phyloP scores from a whole-genome alignment of 2,329 filamentous ascomycete species.

The Pseudocercospora eumusae region DNA sequence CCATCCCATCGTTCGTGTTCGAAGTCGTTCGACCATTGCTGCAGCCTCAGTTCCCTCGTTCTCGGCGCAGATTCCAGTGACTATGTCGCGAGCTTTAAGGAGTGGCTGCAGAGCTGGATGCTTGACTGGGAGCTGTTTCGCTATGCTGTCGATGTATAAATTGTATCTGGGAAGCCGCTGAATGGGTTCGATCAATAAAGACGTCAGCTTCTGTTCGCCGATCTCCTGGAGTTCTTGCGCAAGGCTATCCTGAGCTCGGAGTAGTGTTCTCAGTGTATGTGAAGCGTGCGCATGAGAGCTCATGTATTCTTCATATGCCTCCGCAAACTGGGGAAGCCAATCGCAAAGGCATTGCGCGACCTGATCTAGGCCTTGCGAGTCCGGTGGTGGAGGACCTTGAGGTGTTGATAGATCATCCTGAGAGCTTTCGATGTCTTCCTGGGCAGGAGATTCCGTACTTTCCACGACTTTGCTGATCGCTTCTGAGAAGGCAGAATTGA shows the following conservation, averaged over 20 bases:
- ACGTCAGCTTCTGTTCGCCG: slow-evolving; percentile 87
- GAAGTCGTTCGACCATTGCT: slow-evolving; percentile 69
- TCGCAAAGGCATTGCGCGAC: slow-evolving; percentile 81
- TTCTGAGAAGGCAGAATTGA: slow-evolving; percentile 79
- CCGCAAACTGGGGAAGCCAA: slow-evolving; percentile 90
- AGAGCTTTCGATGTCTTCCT: slow-evolving; percentile 69
- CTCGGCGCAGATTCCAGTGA: slow-evolving; percentile 94
- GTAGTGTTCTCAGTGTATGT: slow-evolving; percentile 73
- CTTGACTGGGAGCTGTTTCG: slow-evolving; percentile 77
- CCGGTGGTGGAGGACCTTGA: slow-evolving; percentile 64
- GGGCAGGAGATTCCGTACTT: slow-evolving; percentile 77
- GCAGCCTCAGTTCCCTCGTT: slow-evolving; percentile 72
- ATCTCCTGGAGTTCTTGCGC: slow-evolving; percentile 76
- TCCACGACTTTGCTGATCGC: slow-evolving; percentile 76
- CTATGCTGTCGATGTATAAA: slow-evolving; percentile 92
- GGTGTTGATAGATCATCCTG: slow-evolving; percentile 43
- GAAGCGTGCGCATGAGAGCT: slow-evolving; percentile 85
- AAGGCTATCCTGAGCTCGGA: slow-evolving; percentile 76
- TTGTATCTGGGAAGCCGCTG: slow-evolving; percentile 93
- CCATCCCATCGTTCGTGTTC: slow-evolving; percentile 35
- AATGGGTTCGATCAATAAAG: slow-evolving; percentile 91
- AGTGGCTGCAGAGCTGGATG: slow-evolving; percentile 82
- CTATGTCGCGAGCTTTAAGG: slow-evolving; percentile 86
- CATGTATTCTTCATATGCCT: slow-evolving; percentile 92
- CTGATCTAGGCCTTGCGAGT: slow-evolving; percentile 62